These are phyloP conservation scores for Aspergillus sclerotioniger DNA, from an alignment of 495 filamentous ascomycete species.

Conservation along the genomic window DNA sequence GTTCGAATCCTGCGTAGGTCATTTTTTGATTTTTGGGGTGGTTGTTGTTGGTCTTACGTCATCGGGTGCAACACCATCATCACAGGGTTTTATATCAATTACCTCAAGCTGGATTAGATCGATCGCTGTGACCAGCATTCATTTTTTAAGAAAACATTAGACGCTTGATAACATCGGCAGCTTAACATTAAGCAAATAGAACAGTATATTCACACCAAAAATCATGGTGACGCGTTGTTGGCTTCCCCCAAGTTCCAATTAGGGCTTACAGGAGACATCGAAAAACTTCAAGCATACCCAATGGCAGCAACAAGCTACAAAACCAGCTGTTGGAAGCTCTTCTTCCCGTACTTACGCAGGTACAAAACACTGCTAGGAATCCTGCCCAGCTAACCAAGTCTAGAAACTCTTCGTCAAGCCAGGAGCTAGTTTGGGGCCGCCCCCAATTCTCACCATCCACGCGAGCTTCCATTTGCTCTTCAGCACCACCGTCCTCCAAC, in stretches of 20 bases:
- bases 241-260: background rate
- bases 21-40: constrained; percentile 6
- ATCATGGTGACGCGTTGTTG: too few species aligned
- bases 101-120: too few species aligned
- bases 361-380: too few species aligned
- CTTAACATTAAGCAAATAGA: too few species aligned
- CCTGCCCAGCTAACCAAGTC: background rate
- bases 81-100: too few species aligned
- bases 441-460: background rate
- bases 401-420: background rate
- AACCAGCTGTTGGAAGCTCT: background rate
- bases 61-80: too few species aligned
- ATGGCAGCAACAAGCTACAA: background rate
- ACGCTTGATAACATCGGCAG: too few species aligned
- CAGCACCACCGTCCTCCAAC: background rate
- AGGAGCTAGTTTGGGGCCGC: constrained; percentile 8
- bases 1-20: constrained; percentile 47
- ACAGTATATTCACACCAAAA: too few species aligned
- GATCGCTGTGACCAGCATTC: too few species aligned
- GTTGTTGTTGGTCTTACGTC: too few species aligned
- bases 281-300: background rate
- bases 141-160: too few species aligned
- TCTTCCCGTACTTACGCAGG: background rate
- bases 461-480: background rate
- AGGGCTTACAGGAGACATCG: background rate